Percentiles rank a stretch among this genome's conserved stretches.
Conservation (phyloP, 2,329 filamentous ascomycete genomes). For the Botrytis porri region DNA sequence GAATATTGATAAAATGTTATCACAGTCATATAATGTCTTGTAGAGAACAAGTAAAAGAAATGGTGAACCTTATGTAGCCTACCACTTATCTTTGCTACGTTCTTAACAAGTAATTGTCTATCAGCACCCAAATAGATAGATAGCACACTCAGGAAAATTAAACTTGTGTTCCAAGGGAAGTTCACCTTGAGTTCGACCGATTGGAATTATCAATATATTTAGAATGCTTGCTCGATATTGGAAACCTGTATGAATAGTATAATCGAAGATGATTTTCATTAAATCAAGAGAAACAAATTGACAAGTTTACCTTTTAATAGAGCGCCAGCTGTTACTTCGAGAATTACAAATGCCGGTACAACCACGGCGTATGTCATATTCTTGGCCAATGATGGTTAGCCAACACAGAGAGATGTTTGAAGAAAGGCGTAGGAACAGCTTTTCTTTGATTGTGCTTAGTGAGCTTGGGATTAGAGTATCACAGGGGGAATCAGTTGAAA, state of each 20-base stretch:
- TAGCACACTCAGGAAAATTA: not conserved
- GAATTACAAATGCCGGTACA: not conserved
- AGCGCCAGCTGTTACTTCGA: not conserved
- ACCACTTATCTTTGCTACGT: not conserved
- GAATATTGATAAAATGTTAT: not conserved
- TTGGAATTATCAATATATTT: not conserved
- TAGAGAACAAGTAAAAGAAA: not conserved
- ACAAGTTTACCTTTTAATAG: not conserved
- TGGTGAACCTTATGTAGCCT: not conserved
- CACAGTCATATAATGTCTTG: not conserved
- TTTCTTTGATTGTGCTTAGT: not conserved
- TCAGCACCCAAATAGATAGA: not conserved
- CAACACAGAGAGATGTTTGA: not conserved
- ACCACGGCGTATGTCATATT: not conserved
- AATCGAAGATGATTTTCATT: rapidly evolving
- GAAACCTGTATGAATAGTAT: not conserved
- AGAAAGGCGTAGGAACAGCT: not conserved
- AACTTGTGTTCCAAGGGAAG: not conserved
- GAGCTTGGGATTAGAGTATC: not conserved
- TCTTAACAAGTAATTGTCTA: not conserved
- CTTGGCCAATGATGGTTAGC: not conserved
- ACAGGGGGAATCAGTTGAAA: not conserved
- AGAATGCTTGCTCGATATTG: not conserved
- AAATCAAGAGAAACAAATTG: not conserved
- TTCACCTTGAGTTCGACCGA: not conserved